phyloP scores from a whole-genome alignment of 495 filamentous ascomycete species.

The Neurospora sp. region DNA sequence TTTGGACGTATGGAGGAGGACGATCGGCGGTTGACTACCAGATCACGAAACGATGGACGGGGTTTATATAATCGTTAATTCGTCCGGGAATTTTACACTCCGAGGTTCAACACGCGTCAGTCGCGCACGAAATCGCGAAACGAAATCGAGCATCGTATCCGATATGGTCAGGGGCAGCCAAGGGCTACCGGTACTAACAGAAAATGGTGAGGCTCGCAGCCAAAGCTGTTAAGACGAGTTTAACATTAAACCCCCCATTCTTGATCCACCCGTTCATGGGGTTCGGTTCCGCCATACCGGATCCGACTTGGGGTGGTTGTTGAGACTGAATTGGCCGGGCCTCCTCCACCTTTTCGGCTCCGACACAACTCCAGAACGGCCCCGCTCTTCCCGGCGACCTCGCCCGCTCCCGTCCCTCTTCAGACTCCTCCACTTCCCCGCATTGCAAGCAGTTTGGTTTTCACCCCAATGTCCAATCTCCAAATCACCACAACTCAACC shows the following conservation, averaged over 20 bases:
- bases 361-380: background rate
- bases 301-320: background rate
- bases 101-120: background rate
- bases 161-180: background rate
- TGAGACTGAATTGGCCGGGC: background rate
- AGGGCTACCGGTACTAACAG: background rate
- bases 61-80: background rate
- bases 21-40: background rate
- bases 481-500: background rate
- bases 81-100: background rate
- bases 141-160: background rate
- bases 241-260: background rate
- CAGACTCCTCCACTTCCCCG: background rate
- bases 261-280: background rate
- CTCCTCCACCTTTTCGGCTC: background rate
- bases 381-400: background rate
- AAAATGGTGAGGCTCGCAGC: background rate
- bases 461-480: background rate
- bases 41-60: background rate
- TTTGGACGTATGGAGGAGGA: background rate
- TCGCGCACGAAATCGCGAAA: background rate
- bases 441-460: background rate
- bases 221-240: background rate
- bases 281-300: background rate
- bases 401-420: background rate